Evolutionary conservation across 345 rosid genomes (phyloP).

Genomic region (Luvunga scandens): DNA sequence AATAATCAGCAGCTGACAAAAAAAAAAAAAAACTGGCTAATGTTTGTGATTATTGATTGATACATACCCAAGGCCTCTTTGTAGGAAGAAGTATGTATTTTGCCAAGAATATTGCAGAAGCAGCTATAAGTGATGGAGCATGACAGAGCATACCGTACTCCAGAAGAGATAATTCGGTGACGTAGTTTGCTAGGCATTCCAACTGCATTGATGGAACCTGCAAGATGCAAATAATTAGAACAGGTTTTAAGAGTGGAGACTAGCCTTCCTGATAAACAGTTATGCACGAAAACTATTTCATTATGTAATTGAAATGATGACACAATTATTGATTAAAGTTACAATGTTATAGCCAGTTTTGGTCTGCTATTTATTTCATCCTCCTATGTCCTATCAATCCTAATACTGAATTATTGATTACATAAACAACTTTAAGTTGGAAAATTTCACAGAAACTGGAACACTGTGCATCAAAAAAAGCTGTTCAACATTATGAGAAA

Average conservation of each 20-base stretch:
- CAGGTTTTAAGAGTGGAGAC: neutral
- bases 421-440: neutral
- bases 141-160: slow-evolving; percentile 76
- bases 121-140: slow-evolving; percentile 81
- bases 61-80: slow-evolving; percentile 81
- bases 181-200: slow-evolving; percentile 80
- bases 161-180: slow-evolving; percentile 71
- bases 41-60: neutral
- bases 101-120: slow-evolving; percentile 85
- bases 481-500: neutral
- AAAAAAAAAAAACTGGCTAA: neutral
- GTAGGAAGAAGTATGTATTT: slow-evolving; percentile 67
- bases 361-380: neutral
- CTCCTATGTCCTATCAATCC: neutral
- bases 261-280: neutral
- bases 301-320: neutral
- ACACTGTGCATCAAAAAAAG: too few species aligned
- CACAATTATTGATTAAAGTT: neutral
- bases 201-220: slow-evolving; percentile 69
- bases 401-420: neutral
- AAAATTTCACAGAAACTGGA: neutral
- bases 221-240: neutral
- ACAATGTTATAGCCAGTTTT: neutral
- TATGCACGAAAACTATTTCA: neutral
- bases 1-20: neutral